phyloP scores from a whole-genome alignment of 345 rosid species.

The Eucalyptus sp. region DNA sequence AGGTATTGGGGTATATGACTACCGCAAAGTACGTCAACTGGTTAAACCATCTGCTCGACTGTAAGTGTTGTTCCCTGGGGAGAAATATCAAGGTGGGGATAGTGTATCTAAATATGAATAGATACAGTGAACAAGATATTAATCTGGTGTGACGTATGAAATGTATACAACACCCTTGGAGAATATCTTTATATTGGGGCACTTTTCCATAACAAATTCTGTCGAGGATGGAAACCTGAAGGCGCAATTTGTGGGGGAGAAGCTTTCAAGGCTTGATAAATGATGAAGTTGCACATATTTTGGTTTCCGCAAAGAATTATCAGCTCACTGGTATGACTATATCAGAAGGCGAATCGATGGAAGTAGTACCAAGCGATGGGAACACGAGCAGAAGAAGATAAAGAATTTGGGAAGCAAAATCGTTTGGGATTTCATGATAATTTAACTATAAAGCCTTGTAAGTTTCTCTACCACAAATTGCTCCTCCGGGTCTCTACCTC shows the following conservation, averaged over 20 bases:
- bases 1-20: constrained; percentile 69
- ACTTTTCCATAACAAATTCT: not conserved
- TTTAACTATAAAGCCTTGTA: not conserved
- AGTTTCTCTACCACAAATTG: not conserved
- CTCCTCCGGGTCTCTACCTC: not conserved
- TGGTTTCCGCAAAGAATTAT: not conserved
- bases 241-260: not conserved
- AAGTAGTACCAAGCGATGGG: not conserved
- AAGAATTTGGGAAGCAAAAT: not conserved
- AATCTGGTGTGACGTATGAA: not conserved
- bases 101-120: not conserved
- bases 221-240: not conserved
- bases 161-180: not conserved
- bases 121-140: not conserved
- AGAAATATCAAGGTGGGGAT: not conserved
- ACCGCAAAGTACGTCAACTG: constrained; percentile 14
- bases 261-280: not conserved
- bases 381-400: not conserved
- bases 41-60: constrained; percentile 30
- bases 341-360: not conserved
- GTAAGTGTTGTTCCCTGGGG: constrained; percentile 2
- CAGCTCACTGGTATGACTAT: not conserved
- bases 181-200: not conserved
- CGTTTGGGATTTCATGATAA: not conserved
- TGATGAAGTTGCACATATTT: not conserved